These are phyloP conservation scores for Candida insectalens DNA, from an alignment of 805 yeast species.

Conservation along the genomic window DNA sequence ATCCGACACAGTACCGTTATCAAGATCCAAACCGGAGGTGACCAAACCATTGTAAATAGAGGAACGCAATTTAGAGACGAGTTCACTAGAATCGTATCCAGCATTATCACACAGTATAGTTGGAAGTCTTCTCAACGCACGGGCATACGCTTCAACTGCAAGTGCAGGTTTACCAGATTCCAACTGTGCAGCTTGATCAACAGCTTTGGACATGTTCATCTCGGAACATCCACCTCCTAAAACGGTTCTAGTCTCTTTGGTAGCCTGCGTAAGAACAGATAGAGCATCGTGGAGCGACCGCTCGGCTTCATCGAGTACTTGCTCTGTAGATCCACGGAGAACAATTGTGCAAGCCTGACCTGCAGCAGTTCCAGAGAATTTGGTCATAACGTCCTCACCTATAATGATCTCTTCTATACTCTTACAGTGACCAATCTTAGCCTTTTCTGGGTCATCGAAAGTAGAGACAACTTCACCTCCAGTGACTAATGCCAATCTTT, in stretches of 20 bases:
- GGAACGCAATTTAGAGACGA: constrained; percentile 83
- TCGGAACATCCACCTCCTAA: constrained; percentile 91
- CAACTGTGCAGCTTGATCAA: constrained; percentile 84
- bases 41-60: constrained; percentile 87
- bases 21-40: constrained; percentile 84
- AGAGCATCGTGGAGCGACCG: constrained; percentile 95
- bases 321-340: constrained; percentile 96
- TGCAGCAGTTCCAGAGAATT: constrained; percentile 90
- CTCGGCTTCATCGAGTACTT: constrained; percentile 95
- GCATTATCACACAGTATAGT: constrained; percentile 95
- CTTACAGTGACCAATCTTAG: constrained; percentile 82
- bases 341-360: constrained; percentile 96
- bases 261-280: constrained; percentile 91
- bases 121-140: constrained; percentile 90
- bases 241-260: constrained; percentile 83
- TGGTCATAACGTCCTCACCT: constrained; percentile 86
- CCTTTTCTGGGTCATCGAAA: constrained; percentile 84
- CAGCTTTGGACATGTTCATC: constrained; percentile 95
- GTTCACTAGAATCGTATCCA: constrained; percentile 88
- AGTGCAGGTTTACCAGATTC: constrained; percentile 88
- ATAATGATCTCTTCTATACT: constrained; percentile 83
- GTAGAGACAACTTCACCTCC: constrained; percentile 98
- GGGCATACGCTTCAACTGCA: constrained; percentile 91
- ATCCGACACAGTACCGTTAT: constrained; percentile 78
- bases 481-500: constrained; percentile 89